Evolutionary conservation across 176 grass and related monocot genomes (phyloP), one percentile per base, ranked within the genome.

Genomic region (Rhipidocladum racemiflorum): DNA sequence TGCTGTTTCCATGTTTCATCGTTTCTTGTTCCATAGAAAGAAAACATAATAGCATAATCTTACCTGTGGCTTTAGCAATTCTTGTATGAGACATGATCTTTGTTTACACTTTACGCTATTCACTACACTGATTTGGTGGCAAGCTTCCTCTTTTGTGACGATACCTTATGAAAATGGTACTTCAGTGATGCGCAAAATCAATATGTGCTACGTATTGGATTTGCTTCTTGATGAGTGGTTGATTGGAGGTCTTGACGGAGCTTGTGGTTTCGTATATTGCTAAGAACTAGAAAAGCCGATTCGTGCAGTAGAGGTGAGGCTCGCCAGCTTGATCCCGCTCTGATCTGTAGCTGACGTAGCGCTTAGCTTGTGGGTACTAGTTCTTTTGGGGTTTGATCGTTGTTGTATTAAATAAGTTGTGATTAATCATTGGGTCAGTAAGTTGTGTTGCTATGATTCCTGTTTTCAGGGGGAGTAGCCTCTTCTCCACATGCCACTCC

Each of bases 241-340:
- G n/a, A n/a, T n/a, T n/a, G n/a, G n/a, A n/a, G n/a, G n/a, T n/a
- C n/a, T n/a, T n/a, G n/a, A n/a, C n/a, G n/a, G n/a, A n/a, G n/a
- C n/a, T n/a, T n/a, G n/a, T n/a, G n/a, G n/a, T n/a, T n/a, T n/a
- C n/a, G n/a, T n/a, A n/a, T n/a, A n/a, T n/a, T n/a, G n/a, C n/a
- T n/a, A n/a, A n/a, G n/a, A n/a, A n/a, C n/a, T n/a, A n/a, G n/a
- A n/a, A n/a, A n/a, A n/a, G n/a, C n/a, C n/a, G n/a, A n/a, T n/a
- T n/a, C n/a, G n/a, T n/a, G n/a, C n/a, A n/a, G n/a, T n/a, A n/a
- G 95, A 87, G 95, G 95, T 97, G 84, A 88, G 92, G 30, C 20
- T 65, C 48, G 32, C 45, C 48, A 55, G 49, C 81, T 53, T 87
- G 18, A 10, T 67, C 6, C 48, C 7, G 21, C 13, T 60, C 43